Percentiles rank a stretch among this genome's conserved stretches.
These are phyloP conservation scores for Pleurotus platypus DNA, from an alignment of 768 basidiomycete species.

Conservation along the genomic window DNA sequence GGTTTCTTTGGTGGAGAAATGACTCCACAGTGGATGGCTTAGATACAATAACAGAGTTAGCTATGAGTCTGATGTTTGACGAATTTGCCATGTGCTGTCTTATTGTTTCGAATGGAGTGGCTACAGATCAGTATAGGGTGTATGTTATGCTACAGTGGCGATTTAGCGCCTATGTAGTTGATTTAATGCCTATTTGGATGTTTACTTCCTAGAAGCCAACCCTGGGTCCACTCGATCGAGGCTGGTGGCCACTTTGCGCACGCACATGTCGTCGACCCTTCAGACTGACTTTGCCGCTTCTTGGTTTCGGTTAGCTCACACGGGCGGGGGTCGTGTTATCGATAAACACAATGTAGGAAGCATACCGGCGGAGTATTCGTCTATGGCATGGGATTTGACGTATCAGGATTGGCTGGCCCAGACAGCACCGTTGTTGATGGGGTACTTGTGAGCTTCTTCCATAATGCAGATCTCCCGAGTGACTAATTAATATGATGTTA, in stretches of 20 bases:
- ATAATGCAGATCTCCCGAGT: not conserved
- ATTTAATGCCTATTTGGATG: not conserved
- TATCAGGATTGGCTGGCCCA: not conserved
- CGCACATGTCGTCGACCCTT: not conserved
- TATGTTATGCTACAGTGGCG: no score
- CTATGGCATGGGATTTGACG: no score
- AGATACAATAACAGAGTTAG: no score
- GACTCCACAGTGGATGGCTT: not conserved
- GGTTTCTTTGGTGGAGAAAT: conserved; percentile 14
- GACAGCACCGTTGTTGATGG: not conserved
- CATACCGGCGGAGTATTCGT: not conserved
- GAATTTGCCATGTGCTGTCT: no score
- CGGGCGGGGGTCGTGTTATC: no score
- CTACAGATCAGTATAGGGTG: no score
- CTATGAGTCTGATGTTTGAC: no score
- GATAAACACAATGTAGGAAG: not conserved
- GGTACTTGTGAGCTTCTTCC: not conserved
- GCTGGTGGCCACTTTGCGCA: not conserved
- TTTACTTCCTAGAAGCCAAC: not conserved
- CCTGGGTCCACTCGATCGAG: no score
- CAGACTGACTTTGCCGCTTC: no score
- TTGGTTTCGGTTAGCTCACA: no score
- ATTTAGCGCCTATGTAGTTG: no score
- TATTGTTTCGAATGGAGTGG: no score
- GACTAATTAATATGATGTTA: not conserved